These are phyloP conservation scores for Xylariales sp. DNA, from an alignment of 2,329 filamentous ascomycete species.

Conservation along the genomic window DNA sequence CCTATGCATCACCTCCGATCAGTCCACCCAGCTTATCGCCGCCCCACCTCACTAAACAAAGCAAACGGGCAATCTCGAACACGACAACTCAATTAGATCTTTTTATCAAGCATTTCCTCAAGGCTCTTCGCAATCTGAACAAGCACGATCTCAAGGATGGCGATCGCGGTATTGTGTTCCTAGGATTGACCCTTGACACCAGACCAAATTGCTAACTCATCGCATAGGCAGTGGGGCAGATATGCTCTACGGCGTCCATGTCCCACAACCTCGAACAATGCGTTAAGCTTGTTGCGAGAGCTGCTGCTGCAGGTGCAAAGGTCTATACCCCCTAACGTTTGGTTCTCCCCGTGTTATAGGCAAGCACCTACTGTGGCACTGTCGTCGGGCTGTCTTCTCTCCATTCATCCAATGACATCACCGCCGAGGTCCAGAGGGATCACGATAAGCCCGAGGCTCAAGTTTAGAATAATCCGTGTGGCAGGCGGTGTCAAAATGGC, in stretches of 20 bases:
- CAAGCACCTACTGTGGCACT: neutral
- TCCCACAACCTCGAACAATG: constrained; percentile 77
- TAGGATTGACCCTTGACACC: no score
- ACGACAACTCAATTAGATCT: no score
- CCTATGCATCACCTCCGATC: no score
- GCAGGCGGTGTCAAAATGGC: no score
- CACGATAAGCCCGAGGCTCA: no score
- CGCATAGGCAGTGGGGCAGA: constrained; percentile 77
- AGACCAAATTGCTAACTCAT: no score
- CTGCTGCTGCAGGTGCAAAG: constrained; percentile 72
- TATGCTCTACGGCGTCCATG: constrained; percentile 79
- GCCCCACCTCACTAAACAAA: no score
- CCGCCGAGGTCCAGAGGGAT: no score
- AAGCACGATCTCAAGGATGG: neutral
- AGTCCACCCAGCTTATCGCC: no score
- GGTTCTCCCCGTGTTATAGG: neutral
- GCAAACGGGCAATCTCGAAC: no score
- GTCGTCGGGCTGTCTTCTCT: neutral
- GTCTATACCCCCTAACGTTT: constrained; percentile 36
- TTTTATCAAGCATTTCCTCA: no score
- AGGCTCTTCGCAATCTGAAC: no score
- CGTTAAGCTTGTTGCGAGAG: constrained; percentile 64
- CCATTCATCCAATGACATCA: neutral
- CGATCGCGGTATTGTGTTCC: neutral
- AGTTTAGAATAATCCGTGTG: neutral